Conservation (phyloP, 1,139 yeast species). For the Yamadazyma spencermartinsiae region DNA sequence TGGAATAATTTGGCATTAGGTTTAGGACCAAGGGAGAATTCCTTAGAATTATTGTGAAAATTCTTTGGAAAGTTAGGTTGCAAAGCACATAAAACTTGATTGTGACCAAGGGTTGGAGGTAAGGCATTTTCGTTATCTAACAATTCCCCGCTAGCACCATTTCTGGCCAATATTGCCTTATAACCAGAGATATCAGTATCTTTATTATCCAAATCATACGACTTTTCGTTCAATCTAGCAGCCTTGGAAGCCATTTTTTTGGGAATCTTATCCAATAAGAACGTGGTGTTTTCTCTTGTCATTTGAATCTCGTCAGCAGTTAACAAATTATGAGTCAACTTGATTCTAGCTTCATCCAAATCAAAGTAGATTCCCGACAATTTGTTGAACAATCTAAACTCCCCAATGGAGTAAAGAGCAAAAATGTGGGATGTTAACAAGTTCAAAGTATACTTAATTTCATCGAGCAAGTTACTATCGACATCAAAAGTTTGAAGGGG, state of each 20-base stretch:
- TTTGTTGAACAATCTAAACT: slow-evolving; percentile 59
- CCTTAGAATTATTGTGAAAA: slow-evolving; percentile 31
- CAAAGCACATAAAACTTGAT: slow-evolving; percentile 70
- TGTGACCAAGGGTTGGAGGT: slow-evolving; percentile 66
- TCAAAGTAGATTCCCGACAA: slow-evolving; percentile 55
- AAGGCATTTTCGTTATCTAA: slow-evolving; percentile 41
- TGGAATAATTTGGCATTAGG: slow-evolving; percentile 47
- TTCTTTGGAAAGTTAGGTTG: slow-evolving; percentile 71
- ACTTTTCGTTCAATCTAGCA: slow-evolving; percentile 39
- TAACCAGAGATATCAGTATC: slow-evolving; percentile 72
- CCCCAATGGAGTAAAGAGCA: slow-evolving; percentile 71
- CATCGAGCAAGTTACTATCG: slow-evolving; percentile 49
- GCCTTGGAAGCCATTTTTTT: slow-evolving; percentile 59
- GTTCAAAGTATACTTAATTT: slow-evolving; percentile 56
- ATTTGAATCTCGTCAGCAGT: slow-evolving; percentile 58
- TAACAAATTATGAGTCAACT: slow-evolving; percentile 54
- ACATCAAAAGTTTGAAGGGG: slow-evolving; percentile 42
- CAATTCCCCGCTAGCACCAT: slow-evolving; percentile 61
- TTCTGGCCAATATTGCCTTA: slow-evolving; percentile 68
- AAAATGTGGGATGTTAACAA: slow-evolving; percentile 63
- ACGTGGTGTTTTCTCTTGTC: slow-evolving; percentile 61
- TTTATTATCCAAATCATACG: slow-evolving; percentile 43
- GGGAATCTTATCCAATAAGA: slow-evolving; percentile 63
- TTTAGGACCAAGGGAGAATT: slow-evolving; percentile 44
- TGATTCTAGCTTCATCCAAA: slow-evolving; percentile 64